Evolutionary conservation across 495 filamentous ascomycete genomes (phyloP).

Genomic region (Xylaria castorea): DNA sequence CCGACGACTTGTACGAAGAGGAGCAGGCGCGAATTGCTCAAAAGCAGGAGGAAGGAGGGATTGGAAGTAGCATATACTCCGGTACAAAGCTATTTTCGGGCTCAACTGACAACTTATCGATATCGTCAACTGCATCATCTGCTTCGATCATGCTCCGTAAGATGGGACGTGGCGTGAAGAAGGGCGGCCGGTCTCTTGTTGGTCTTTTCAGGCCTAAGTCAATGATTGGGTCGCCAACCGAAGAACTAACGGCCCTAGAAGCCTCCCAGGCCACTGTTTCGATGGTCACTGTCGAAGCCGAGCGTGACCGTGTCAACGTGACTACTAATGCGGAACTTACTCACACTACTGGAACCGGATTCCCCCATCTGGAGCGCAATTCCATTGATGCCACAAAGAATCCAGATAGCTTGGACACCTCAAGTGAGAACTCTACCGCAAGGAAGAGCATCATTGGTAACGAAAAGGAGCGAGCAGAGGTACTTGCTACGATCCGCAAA

Average conservation of each 20-base stretch:
- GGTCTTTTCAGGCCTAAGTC: conserved; percentile 96
- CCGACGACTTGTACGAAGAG: conserved; percentile 68
- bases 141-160: conserved; percentile 99
- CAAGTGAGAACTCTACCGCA: conserved; percentile 63
- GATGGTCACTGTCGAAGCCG: conserved; percentile 94
- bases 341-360: conserved; percentile 77
- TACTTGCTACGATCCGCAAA: conserved; percentile 86
- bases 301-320: conserved; percentile 82
- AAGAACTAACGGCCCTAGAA: conserved; percentile 69
- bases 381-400: conserved; percentile 67
- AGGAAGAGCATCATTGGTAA: conserved; percentile 90
- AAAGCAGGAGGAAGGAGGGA: conserved; percentile 87
- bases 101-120: conserved; percentile 95
- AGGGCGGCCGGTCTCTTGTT: conserved; percentile 84
- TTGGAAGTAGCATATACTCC: conserved; percentile 92
- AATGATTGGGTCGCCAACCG: conserved; percentile 74
- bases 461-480: conserved; percentile 88
- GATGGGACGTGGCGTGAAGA: conserved; percentile 98
- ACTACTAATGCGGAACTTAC: conserved; percentile 74
- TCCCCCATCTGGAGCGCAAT: conserved; percentile 85
- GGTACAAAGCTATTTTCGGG: conserved; percentile 87
- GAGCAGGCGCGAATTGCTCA: conserved; percentile 90
- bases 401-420: conserved; percentile 55
- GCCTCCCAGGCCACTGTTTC: conserved; percentile 81
- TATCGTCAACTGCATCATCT: conserved; percentile 96